phyloP scores from a whole-genome alignment of 306 rosid genomes.

The Arachis stenosperma region DNA sequence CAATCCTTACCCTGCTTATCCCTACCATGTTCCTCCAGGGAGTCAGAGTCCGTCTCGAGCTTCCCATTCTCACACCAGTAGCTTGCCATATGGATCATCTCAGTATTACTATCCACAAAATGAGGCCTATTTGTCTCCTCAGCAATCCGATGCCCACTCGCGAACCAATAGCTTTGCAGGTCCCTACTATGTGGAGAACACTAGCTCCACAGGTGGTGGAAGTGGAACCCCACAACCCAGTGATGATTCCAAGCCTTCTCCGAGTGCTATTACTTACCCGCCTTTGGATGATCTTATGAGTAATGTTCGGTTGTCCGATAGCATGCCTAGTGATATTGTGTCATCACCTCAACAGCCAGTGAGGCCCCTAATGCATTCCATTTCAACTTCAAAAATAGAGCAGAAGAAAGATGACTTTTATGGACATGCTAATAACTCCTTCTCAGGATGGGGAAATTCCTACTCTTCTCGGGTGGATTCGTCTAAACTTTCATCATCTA shows the following conservation, averaged over 20 bases:
- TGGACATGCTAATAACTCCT: slow-evolving; percentile 61
- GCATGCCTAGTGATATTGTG: slow-evolving; percentile 50
- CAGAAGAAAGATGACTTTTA: slow-evolving; percentile 61
- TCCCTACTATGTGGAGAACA: slow-evolving; percentile 47
- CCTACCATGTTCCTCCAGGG: slow-evolving; percentile 46
- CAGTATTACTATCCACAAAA: slow-evolving; percentile 54
- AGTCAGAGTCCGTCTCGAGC: slow-evolving; percentile 48
- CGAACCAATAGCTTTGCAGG: slow-evolving; percentile 57
- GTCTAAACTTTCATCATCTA: slow-evolving; percentile 37
- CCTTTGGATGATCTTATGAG: slow-evolving; percentile 63
- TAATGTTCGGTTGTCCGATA: slow-evolving; percentile 59
- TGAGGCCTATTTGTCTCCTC: slow-evolving; percentile 44
- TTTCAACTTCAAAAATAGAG: slow-evolving; percentile 51
- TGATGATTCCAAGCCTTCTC: slow-evolving; percentile 42
- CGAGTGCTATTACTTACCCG: slow-evolving; percentile 48
- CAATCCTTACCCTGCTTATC: slow-evolving; percentile 47
- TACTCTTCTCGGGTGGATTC: slow-evolving; percentile 42
- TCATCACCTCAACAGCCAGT: slow-evolving; percentile 50
- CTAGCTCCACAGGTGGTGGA: slow-evolving; percentile 36
- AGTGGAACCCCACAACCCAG: slow-evolving; percentile 37
- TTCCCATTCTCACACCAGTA: slow-evolving; percentile 52
- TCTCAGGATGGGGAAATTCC: slow-evolving; percentile 57
- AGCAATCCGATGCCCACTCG: slow-evolving; percentile 37
- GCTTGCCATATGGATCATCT: slow-evolving; percentile 63
- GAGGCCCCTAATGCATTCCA: slow-evolving; percentile 44